phyloP scores from a whole-genome alignment of 257 asterid genomes.

The Solanum rostratum region DNA sequence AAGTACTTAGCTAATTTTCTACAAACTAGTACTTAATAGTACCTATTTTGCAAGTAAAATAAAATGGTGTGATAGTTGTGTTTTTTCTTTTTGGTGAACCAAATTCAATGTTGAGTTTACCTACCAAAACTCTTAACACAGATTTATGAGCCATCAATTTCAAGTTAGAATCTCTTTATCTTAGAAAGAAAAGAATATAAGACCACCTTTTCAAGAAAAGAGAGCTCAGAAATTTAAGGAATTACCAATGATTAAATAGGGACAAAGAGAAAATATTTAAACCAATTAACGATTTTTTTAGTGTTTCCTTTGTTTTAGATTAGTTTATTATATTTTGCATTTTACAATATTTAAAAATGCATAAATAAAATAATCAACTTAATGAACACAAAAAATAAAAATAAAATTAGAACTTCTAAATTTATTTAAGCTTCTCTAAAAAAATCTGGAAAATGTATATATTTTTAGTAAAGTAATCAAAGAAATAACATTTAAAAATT shows the following conservation, averaged over 20 bases:
- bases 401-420: background rate
- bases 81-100: background rate
- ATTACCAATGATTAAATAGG: background rate
- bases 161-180: background rate
- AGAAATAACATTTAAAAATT: too few relatives aligned
- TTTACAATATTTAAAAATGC: background rate
- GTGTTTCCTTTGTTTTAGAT: background rate
- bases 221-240: background rate
- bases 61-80: background rate
- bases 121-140: background rate
- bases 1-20: background rate
- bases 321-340: background rate
- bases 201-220: background rate
- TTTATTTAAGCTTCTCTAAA: background rate
- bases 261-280: background rate
- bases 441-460: background rate
- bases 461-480: background rate
- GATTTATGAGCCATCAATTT: background rate
- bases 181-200: background rate
- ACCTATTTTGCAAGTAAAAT: background rate
- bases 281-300: background rate
- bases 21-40: background rate
- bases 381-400: fast-evolving
- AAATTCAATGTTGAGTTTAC: background rate
- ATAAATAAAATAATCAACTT: background rate